Conservation (phyloP, 441 rosid species). For the Erysimum cheiri region DNA sequence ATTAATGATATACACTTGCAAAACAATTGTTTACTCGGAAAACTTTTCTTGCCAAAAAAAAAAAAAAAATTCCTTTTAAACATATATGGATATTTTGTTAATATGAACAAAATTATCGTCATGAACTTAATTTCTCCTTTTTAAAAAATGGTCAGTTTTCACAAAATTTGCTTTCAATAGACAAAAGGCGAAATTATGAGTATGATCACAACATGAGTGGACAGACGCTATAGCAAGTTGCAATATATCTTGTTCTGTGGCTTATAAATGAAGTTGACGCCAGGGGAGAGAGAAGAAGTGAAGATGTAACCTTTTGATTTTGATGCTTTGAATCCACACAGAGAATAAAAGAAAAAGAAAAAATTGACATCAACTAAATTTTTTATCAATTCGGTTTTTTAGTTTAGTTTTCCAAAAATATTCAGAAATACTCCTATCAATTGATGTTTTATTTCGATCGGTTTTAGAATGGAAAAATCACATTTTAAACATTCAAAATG, state of each 20-base stretch:
- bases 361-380: not conserved
- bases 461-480: too few relatives aligned
- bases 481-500: too few relatives aligned
- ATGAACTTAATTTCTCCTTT: not conserved
- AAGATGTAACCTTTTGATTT: constrained; percentile 9
- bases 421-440: not conserved
- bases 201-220: constrained; percentile 16
- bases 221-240: constrained; percentile 5
- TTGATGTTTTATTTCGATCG: not conserved
- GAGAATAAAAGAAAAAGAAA: too few relatives aligned
- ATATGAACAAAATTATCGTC: not conserved
- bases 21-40: too few relatives aligned
- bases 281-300: not conserved
- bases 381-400: too few relatives aligned
- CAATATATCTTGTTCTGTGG: constrained; percentile 31
- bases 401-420: too few relatives aligned
- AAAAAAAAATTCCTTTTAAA: too few relatives aligned
- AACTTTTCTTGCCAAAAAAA: too few relatives aligned
- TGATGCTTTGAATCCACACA: too few relatives aligned
- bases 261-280: constrained; percentile 24
- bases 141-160: not conserved
- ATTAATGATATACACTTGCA: too few relatives aligned
- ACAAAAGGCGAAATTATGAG: constrained; percentile 7
- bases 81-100: not conserved
- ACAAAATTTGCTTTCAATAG: not conserved